A percentile compares a stretch with the other conserved stretches of the same genome.
Evolutionary conservation across 306 rosid genomes (phyloP).

Genomic region (Benincasa hispida): DNA sequence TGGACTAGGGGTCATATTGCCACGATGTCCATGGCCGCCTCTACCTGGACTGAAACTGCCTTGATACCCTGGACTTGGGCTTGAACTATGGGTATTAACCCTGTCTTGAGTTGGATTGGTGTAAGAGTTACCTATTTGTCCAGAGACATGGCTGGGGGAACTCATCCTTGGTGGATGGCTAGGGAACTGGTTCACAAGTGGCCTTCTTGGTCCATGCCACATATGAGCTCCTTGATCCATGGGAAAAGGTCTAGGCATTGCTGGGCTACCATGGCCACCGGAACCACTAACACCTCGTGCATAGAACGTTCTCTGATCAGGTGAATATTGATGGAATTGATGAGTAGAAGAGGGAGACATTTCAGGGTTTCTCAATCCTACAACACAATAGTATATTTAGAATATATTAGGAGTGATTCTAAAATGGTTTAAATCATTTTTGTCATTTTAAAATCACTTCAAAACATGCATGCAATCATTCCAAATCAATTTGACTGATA

Average conservation of each 20-base stretch:
- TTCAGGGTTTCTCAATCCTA: constrained; percentile 37
- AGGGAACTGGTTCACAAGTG: neutral
- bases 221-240: constrained; percentile 16
- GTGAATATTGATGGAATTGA: constrained; percentile 23
- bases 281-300: constrained; percentile 14
- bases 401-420: too few relatives aligned
- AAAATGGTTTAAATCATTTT: too few relatives aligned
- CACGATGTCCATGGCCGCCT: constrained; percentile 28
- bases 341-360: constrained; percentile 28
- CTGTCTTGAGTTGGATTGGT: constrained; percentile 25
- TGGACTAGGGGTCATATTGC: constrained; percentile 20
- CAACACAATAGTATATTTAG: constrained; percentile 14
- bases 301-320: constrained; percentile 22
- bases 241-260: constrained; percentile 12
- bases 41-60: constrained; percentile 30
- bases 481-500: too few relatives aligned
- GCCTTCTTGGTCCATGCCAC: constrained; percentile 23
- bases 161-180: neutral
- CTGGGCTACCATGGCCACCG: constrained; percentile 19
- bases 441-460: too few relatives aligned
- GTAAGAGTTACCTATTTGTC: constrained; percentile 21
- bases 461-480: too few relatives aligned
- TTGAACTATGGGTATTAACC: constrained; percentile 28
- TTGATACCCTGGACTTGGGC: constrained; percentile 28
- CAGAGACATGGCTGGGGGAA: constrained; percentile 27